Conservation (phyloP, 306 rosid species). For the Dicorynia guianensis region DNA sequence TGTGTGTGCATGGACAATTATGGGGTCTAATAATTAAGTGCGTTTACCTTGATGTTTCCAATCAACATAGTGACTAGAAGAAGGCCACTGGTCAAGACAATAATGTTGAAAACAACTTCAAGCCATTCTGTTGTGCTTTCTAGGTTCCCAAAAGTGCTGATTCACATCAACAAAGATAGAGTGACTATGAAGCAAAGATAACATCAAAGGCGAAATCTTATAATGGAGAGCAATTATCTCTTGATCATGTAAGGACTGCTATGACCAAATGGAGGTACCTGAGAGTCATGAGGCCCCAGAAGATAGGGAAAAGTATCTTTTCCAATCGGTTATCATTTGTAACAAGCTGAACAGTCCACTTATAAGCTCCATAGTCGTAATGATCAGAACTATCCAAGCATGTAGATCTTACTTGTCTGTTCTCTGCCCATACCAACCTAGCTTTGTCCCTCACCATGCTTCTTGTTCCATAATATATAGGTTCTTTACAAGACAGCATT, state of each 20-base stretch:
- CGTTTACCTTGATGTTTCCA: slow-evolving; percentile 83
- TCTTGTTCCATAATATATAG: slow-evolving; percentile 64
- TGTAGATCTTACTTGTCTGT: slow-evolving; percentile 57
- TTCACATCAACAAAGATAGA: not conserved
- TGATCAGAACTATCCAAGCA: slow-evolving; percentile 67
- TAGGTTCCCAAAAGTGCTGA: slow-evolving; percentile 91
- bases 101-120: slow-evolving; percentile 89
- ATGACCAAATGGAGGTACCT: slow-evolving; percentile 51
- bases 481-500: slow-evolving; percentile 62
- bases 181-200: slow-evolving; percentile 21
- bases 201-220: not conserved
- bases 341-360: slow-evolving; percentile 91
- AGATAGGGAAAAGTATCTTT: slow-evolving; percentile 91
- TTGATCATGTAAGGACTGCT: not conserved
- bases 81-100: slow-evolving; percentile 91
- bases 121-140: slow-evolving; percentile 96
- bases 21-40: not conserved
- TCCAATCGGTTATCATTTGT: slow-evolving; percentile 78
- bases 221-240: not conserved
- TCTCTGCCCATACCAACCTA: slow-evolving; percentile 69
- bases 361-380: slow-evolving; percentile 79
- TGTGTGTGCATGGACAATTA: not conserved
- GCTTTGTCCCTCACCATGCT: slow-evolving; percentile 47
- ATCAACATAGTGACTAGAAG: slow-evolving; percentile 93
- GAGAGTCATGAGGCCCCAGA: slow-evolving; percentile 97